Conservation (phyloP, 768 basidiomycete species). For the Agaricus subrufescens region DNA sequence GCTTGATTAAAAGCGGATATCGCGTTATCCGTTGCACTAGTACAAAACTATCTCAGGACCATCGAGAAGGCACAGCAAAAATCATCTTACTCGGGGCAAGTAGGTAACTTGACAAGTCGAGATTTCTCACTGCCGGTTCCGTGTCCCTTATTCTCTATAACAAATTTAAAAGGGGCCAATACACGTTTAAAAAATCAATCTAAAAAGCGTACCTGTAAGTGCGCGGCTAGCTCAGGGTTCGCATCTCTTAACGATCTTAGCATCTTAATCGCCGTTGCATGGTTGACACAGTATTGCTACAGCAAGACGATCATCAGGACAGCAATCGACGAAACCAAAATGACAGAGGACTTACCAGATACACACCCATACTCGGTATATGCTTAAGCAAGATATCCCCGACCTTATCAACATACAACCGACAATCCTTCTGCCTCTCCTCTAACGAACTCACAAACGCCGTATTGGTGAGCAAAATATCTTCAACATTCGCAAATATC, state of each 20-base stretch:
- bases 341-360: constrained; percentile 50
- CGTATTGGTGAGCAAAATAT: constrained; percentile 88
- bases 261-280: constrained; percentile 69
- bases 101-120: constrained; percentile 89
- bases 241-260: constrained; percentile 68
- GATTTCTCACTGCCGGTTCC: constrained; percentile 65
- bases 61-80: neutral
- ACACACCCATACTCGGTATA: constrained; percentile 73
- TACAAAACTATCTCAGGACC: neutral
- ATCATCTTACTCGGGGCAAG: constrained; percentile 76
- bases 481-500: constrained; percentile 92
- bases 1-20: constrained; percentile 86
- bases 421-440: constrained; percentile 84
- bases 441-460: constrained; percentile 86
- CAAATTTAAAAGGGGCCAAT: neutral
- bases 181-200: neutral
- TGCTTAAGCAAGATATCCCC: constrained; percentile 79
- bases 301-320: neutral
- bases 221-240: constrained; percentile 58
- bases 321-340: neutral
- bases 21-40: constrained; percentile 93
- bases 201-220: constrained; percentile 55
- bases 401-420: constrained; percentile 87
- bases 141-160: constrained; percentile 66
- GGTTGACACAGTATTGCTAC: constrained; percentile 90